Conservation (phyloP, 2,329 filamentous ascomycete species). For the Talaromyces sp. region DNA sequence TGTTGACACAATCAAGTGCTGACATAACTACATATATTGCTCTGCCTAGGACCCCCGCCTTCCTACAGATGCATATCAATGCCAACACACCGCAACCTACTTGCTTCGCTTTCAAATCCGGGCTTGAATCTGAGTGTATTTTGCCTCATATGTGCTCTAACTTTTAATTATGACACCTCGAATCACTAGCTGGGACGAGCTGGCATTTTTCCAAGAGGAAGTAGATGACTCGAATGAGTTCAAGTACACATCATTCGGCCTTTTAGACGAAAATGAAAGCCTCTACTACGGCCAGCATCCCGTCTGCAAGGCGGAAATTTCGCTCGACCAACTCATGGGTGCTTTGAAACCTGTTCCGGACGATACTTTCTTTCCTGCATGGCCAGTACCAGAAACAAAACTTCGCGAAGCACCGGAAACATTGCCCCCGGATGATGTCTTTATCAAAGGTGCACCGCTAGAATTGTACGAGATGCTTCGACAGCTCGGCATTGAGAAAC, state of each 20-base stretch:
- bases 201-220: neutral
- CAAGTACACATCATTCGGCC: neutral
- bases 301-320: neutral
- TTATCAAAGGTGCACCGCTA: neutral
- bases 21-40: too few relatives aligned
- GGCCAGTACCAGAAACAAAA: neutral
- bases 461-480: neutral
- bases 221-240: neutral
- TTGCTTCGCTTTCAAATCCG: too few relatives aligned
- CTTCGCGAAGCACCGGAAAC: neutral
- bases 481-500: neutral
- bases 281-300: neutral
- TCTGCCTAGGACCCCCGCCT: too few relatives aligned
- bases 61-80: too few relatives aligned
- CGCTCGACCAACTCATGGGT: neutral
- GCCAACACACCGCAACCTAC: too few relatives aligned
- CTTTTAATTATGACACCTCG: neutral
- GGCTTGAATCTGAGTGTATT: too few relatives aligned
- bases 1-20: too few relatives aligned
- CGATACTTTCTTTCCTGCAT: neutral
- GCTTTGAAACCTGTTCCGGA: neutral
- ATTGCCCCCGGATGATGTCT: neutral
- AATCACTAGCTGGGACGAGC: neutral
- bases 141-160: too few relatives aligned
- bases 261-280: neutral